Percentiles rank a stretch among this genome's conserved stretches.
These are phyloP conservation scores for Hanseniaspora thailandica DNA, from an alignment of 805 yeast species.

Conservation along the genomic window DNA sequence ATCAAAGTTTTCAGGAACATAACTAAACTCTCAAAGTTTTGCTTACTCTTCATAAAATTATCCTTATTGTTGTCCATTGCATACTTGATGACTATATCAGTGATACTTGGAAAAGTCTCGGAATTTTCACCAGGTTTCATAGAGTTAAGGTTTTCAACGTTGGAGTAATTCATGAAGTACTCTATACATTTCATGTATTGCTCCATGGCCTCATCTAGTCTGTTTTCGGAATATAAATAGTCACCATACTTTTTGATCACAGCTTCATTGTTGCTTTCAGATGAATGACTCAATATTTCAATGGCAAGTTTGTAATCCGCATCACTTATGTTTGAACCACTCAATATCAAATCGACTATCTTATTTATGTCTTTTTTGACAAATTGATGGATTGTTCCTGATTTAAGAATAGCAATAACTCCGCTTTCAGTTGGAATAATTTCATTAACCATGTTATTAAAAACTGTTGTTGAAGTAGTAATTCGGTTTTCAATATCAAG, in stretches of 20 bases:
- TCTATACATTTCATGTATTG: conserved; percentile 54
- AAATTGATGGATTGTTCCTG: not conserved
- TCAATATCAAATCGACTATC: not conserved
- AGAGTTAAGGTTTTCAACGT: conserved; percentile 5
- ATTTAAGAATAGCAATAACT: not conserved
- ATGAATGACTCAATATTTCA: conserved; percentile 19
- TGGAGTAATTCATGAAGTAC: conserved; percentile 15
- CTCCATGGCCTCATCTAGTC: conserved; percentile 57
- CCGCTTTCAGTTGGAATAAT: not conserved
- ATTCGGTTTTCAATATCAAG: conserved; percentile 1
- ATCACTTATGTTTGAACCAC: not conserved
- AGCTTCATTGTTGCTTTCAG: conserved; percentile 19
- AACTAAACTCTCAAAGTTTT: conserved; percentile 35
- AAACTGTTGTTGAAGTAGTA: conserved; percentile 1
- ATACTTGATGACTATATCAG: conserved; percentile 10
- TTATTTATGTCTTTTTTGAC: not conserved
- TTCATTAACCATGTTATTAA: not conserved
- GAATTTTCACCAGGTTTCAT: not conserved
- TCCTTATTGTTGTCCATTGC: conserved; percentile 4
- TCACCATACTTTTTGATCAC: conserved; percentile 59
- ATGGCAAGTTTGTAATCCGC: conserved; percentile 61
- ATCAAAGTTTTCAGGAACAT: conserved; percentile 49
- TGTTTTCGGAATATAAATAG: conserved; percentile 52
- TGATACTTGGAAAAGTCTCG: conserved; percentile 5
- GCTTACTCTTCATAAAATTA: not conserved